Conservation (phyloP, 2,329 filamentous ascomycete genomes). For the Diaporthe caulivora region DNA sequence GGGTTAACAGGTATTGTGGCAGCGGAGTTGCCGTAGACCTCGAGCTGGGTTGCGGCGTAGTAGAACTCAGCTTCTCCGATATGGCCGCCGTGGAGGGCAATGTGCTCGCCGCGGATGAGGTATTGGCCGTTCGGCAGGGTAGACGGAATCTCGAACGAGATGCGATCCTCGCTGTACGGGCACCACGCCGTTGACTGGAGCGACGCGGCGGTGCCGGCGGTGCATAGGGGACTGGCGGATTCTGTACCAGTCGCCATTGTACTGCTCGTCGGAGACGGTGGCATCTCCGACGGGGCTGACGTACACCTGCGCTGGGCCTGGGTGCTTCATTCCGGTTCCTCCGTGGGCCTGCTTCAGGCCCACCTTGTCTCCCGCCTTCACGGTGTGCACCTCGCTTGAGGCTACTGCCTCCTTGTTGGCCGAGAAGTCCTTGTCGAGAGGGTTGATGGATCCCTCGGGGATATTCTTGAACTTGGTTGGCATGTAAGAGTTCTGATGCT, state of each 20-base stretch:
- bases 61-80: background rate
- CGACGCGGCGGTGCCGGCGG: background rate
- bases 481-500: slow-evolving; percentile 15
- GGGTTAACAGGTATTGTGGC: background rate
- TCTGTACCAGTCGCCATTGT: slow-evolving; percentile 10
- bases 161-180: background rate
- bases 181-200: background rate
- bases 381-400: background rate
- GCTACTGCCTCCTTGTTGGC: background rate
- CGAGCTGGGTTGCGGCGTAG: background rate
- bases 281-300: slow-evolving; percentile 10
- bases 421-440: slow-evolving; percentile 16
- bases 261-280: slow-evolving; percentile 5
- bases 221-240: slow-evolving; percentile 9
- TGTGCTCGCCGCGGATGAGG: background rate
- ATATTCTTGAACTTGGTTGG: slow-evolving; percentile 10
- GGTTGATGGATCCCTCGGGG: slow-evolving; percentile 11
- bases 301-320: slow-evolving; percentile 7
- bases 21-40: background rate
- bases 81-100: background rate
- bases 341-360: slow-evolving; percentile 14
- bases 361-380: slow-evolving; percentile 5
- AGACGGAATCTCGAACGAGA: background rate
- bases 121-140: slow-evolving; percentile 1
- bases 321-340: background rate